phyloP scores from a whole-genome alignment of 768 basidiomycete genomes.

The Rhodotorula sphaerocarpa region DNA sequence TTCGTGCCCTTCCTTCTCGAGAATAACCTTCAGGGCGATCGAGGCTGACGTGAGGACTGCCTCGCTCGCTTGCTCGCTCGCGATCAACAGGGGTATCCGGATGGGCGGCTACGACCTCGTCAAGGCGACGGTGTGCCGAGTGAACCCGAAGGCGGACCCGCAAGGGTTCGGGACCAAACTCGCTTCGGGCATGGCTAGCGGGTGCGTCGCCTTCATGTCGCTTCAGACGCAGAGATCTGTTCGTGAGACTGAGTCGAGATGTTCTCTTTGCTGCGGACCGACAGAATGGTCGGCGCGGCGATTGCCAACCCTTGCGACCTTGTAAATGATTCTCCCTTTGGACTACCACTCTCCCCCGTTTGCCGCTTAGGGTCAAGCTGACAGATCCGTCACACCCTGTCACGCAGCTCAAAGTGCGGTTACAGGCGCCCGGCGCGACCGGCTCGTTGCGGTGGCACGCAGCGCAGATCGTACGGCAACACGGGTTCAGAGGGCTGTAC shows the following conservation, averaged over 20 bases:
- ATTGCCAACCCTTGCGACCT: conserved; percentile 38
- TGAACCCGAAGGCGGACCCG: conserved; percentile 16
- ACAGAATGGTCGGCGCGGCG: conserved; percentile 34
- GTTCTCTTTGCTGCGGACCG: neutral
- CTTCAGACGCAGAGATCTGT: too few species aligned
- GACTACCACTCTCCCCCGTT: neutral
- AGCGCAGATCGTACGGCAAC: neutral
- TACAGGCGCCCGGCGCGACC: conserved; percentile 32
- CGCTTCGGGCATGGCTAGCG: conserved; percentile 28
- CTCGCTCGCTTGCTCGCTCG: too few species aligned
- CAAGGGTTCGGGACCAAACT: conserved; percentile 33
- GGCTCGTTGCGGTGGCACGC: conserved; percentile 26
- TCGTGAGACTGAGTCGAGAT: too few species aligned
- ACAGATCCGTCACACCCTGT: neutral
- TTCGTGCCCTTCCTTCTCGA: neutral
- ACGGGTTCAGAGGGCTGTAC: conserved; percentile 34
- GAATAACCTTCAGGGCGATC: neutral
- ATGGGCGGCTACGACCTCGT: conserved; percentile 39
- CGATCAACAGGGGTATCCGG: conserved; percentile 23
- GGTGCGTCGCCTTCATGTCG: conserved; percentile 1
- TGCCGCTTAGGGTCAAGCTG: neutral
- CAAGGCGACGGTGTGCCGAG: conserved; percentile 23
- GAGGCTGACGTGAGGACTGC: neutral
- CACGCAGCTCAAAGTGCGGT: conserved; percentile 36
- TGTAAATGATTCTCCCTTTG: neutral